A percentile compares a stretch with the other conserved stretches of the same genome.
phyloP scores from a whole-genome alignment of 148 eudicot species.

The Spergularia marina region DNA sequence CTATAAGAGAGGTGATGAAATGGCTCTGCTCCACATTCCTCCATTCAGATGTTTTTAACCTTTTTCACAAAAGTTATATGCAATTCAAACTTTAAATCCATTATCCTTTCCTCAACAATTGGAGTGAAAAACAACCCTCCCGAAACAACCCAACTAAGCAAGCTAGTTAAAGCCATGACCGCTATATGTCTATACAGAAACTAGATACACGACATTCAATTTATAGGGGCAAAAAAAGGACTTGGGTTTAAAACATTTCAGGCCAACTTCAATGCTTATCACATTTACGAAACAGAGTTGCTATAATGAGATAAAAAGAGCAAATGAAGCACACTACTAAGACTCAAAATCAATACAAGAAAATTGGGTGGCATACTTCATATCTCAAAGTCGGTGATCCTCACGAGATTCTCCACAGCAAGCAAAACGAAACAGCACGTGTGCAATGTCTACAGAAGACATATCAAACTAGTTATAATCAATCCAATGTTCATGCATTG shows the following conservation, averaged over 20 bases:
- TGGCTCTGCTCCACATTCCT: too few relatives aligned
- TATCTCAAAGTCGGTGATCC: background rate
- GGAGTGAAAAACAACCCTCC: too few relatives aligned
- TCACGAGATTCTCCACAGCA: slow-evolving; percentile 8
- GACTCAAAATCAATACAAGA: too few relatives aligned
- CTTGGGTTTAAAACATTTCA: background rate
- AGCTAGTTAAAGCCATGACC: too few relatives aligned
- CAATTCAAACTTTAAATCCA: too few relatives aligned
- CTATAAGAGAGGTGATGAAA: background rate
- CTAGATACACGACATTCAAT: background rate
- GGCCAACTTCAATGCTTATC: too few relatives aligned
- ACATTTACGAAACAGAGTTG: background rate
- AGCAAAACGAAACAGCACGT: background rate
- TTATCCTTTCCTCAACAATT: too few relatives aligned
- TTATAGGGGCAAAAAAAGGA: background rate
- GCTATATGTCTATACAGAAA: background rate
- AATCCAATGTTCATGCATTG: background rate
- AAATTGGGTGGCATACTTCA: slow-evolving; percentile 5
- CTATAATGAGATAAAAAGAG: background rate
- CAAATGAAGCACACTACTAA: too few relatives aligned
- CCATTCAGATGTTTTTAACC: too few relatives aligned
- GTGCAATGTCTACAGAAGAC: background rate
- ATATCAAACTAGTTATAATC: slow-evolving; percentile 14
- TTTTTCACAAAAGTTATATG: too few relatives aligned
- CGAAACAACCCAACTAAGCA: too few relatives aligned